Evolutionary conservation across 169 alveolate genomes (phyloP), one percentile per base, ranked within the genome.

Genomic region (Plasmodium vivax): DNA sequence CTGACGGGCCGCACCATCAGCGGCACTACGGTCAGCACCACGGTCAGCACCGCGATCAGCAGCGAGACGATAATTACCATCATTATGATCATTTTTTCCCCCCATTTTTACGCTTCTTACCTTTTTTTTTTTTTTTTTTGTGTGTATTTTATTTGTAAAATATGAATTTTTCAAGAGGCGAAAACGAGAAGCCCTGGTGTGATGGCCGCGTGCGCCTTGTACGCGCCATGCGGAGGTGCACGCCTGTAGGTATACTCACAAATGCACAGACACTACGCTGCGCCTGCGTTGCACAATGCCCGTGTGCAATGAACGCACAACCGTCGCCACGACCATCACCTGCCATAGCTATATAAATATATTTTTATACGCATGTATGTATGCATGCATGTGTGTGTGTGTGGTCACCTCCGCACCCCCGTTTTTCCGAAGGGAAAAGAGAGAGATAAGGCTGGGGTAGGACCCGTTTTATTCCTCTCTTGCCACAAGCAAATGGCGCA

Each of bases 51-150:
- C 38, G 27, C 27, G 6, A 51, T 51, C 16, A 51, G 0, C 62
- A 12, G 27, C 14, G 16, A 6, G 62, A 51, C 8, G 27, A 77
- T 14, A 77, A 32, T 77, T 43, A 19, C 62, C n/a, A 19, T 80
- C 43, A 41, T 81, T 81, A 38, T 27, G 27, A 38, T 43, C 5
- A 38, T 32, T 43, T 81, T 81, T 81, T 81, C 27, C 19, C 58
- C 45, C 62, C 23, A 27, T 45, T 81, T 81, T n/a, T 41, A 19
- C 62, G 9, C 16, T 1, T 38, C 54, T 36, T 45, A 41, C 14
- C 6, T n/a, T 36, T 79, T 80, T 80, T 80, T 80, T 80, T 2
- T 54, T 87, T 87, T 87, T 87, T 12, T 77, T 84, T 73, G 38
- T 87, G 58, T 30, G 38, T 54, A 23, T n/a, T 1, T 71, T 84